These are phyloP conservation scores for Lachnellula occidentalis DNA, from an alignment of 2,329 filamentous ascomycete genomes.

Conservation along the genomic window DNA sequence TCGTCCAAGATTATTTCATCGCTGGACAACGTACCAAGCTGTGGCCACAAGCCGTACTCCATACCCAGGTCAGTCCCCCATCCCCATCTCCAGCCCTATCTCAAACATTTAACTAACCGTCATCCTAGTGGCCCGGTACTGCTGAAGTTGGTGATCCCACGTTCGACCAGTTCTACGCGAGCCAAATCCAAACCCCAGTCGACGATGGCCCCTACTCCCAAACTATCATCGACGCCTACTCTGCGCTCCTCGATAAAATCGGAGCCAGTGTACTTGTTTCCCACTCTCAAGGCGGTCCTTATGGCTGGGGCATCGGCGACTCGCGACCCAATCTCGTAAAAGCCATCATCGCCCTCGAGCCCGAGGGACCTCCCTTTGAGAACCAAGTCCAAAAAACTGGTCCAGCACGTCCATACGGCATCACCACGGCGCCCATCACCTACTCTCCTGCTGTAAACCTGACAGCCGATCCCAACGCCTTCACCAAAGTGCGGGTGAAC, in stretches of 20 bases:
- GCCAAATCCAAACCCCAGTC: constrained; percentile 35
- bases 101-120: not conserved
- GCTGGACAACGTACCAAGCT: constrained; percentile 16
- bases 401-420: constrained; percentile 36
- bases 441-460: constrained; percentile 41
- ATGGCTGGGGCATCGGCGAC: constrained; percentile 39
- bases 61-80: constrained; percentile 25
- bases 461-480: constrained; percentile 31
- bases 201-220: constrained; percentile 34
- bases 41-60: constrained; percentile 33
- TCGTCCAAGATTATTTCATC: constrained; percentile 26
- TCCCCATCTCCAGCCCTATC: not conserved
- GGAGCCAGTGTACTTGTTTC: constrained; percentile 21
- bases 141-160: constrained; percentile 20
- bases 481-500: constrained; percentile 27
- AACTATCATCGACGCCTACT: constrained; percentile 36
- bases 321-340: constrained; percentile 37
- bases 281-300: constrained; percentile 41
- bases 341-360: constrained; percentile 41
- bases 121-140: constrained; percentile 5
- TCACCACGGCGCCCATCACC: constrained; percentile 44
- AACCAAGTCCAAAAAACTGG: constrained; percentile 35
- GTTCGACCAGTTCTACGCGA: constrained; percentile 33
- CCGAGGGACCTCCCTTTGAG: constrained; percentile 42
- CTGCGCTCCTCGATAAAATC: constrained; percentile 27